Evolutionary conservation across 306 rosid species (phyloP).

Genomic region (Quercus ilex): DNA sequence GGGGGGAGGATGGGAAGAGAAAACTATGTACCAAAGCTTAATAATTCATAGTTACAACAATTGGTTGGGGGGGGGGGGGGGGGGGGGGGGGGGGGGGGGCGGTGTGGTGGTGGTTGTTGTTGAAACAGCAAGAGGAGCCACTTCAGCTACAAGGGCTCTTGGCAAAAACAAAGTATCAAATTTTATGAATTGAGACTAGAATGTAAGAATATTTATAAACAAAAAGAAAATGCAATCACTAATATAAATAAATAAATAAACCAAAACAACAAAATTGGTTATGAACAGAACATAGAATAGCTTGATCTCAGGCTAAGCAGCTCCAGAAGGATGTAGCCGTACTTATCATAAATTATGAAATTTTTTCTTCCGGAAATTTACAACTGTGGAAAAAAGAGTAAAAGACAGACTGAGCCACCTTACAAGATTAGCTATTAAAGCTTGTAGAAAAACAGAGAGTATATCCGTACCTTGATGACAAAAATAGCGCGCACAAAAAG

Average conservation of each 20-base stretch:
- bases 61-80: too few species aligned
- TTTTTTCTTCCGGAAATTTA: constrained; percentile 30
- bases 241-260: neutral
- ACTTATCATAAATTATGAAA: constrained; percentile 4
- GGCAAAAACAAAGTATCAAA: neutral
- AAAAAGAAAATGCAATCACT: neutral
- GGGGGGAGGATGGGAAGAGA: neutral
- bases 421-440: constrained; percentile 21
- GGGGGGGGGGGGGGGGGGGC: too few species aligned
- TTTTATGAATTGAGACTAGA: neutral
- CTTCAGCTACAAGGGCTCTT: too few species aligned
- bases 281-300: neutral
- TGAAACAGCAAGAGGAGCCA: too few species aligned
- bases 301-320: constrained; percentile 22
- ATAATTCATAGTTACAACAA: too few species aligned
- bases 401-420: constrained; percentile 11
- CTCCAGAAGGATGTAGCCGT: constrained; percentile 22
- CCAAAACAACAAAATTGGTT: neutral
- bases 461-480: constrained; percentile 42
- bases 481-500: constrained; percentile 44
- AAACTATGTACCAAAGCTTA: neutral
- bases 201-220: neutral
- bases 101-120: too few species aligned
- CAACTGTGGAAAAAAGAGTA: constrained; percentile 23
- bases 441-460: constrained; percentile 15